phyloP scores from a whole-genome alignment of 2,329 filamentous ascomycete genomes.

The Proliferodiscus dingleyae region DNA sequence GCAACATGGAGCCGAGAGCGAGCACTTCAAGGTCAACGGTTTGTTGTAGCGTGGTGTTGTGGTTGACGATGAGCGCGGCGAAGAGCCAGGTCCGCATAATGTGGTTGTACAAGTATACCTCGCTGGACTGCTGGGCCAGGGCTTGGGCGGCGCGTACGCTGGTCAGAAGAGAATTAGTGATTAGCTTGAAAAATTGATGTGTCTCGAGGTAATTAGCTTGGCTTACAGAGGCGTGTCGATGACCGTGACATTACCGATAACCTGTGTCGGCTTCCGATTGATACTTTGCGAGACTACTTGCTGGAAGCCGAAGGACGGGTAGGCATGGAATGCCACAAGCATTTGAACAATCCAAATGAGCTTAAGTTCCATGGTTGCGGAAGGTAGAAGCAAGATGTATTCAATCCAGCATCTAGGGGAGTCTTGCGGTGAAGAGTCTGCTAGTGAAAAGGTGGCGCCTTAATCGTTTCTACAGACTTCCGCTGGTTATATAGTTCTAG shows the following conservation, averaged over 20 bases:
- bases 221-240: conserved; percentile 17
- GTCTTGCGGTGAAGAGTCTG: too few species aligned
- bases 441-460: too few species aligned
- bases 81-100: conserved; percentile 35
- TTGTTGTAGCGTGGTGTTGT: conserved; percentile 27
- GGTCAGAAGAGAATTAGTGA: conserved; percentile 13
- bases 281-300: conserved; percentile 13
- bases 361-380: conserved; percentile 12
- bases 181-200: conserved; percentile 5
- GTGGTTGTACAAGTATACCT: conserved; percentile 35
- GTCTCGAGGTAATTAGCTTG: conserved; percentile 4
- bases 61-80: conserved; percentile 32
- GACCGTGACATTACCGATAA: conserved; percentile 14
- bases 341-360: conserved; percentile 13
- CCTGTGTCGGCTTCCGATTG: conserved; percentile 13
- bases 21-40: conserved; percentile 35
- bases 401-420: too few species aligned
- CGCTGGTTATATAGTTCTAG: too few species aligned
- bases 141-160: conserved; percentile 32
- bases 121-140: conserved; percentile 29
- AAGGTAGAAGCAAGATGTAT: too few species aligned
- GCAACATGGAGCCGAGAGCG: conserved; percentile 37
- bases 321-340: conserved; percentile 11
- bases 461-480: too few species aligned
- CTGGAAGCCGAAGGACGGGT: conserved; percentile 15